Conservation (phyloP, 2,329 filamentous ascomycete species). For the Colletotrichum lindemuthianum region DNA sequence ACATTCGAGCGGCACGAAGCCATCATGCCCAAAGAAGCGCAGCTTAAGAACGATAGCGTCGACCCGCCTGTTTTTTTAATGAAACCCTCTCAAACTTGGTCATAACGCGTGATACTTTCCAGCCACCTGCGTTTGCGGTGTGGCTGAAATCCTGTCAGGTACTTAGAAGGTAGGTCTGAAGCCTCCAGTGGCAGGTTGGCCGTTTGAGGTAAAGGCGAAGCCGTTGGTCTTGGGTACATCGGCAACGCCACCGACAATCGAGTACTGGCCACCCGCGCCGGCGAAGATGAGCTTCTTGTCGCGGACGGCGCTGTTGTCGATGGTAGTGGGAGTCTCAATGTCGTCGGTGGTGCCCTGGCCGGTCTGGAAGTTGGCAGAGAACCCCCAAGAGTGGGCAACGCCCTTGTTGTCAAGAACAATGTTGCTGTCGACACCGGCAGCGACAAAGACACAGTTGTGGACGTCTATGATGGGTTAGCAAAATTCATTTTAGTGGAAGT, state of each 20-base stretch:
- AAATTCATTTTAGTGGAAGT: background rate
- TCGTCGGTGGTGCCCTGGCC: conserved; percentile 83
- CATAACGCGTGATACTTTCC: conserved; percentile 11
- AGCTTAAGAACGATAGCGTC: conserved; percentile 23
- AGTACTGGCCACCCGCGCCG: conserved; percentile 90
- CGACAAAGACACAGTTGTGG: conserved; percentile 67
- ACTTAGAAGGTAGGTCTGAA: conserved; percentile 30
- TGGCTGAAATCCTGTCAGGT: no score
- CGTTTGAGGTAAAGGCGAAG: conserved; percentile 32
- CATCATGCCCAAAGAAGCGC: conserved; percentile 12
- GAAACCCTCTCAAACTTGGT: conserved; percentile 7
- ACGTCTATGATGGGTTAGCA: conserved; percentile 46
- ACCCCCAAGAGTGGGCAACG: conserved; percentile 82
- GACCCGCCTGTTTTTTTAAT: background rate
- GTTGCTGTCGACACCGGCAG: conserved; percentile 77
- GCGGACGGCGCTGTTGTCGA: conserved; percentile 85
- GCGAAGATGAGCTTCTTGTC: conserved; percentile 79
- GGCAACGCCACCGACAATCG: conserved; percentile 64
- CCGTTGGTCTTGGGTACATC: conserved; percentile 45
- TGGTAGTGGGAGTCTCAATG: conserved; percentile 77
- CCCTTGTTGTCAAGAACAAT: conserved; percentile 77
- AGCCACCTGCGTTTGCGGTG: no score
- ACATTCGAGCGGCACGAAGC: conserved; percentile 3
- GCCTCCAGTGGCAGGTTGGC: conserved; percentile 31
- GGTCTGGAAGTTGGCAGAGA: conserved; percentile 82